Evolutionary conservation across 225 moss, liverwort and hornwort species (phyloP).

Genomic region (Climacium dendroides): DNA sequence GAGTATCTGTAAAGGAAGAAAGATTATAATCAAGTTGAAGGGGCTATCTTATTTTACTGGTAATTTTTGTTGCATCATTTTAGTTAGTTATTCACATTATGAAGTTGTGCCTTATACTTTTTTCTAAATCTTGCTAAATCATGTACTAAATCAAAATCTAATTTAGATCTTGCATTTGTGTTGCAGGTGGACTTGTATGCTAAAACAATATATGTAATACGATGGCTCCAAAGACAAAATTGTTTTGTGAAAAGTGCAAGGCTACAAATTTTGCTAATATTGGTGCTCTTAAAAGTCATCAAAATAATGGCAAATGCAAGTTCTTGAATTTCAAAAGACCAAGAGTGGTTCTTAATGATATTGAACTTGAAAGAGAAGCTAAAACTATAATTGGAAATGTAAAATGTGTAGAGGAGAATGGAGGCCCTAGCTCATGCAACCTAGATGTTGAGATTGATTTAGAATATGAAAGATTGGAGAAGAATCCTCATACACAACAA

Average conservation of each 20-base stretch:
- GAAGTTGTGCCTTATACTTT: too few relatives aligned
- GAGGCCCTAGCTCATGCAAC: not conserved
- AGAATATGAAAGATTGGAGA: not conserved
- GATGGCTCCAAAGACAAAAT: not conserved
- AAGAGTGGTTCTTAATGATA: not conserved
- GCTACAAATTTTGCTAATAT: not conserved
- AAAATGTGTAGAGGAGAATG: too few relatives aligned
- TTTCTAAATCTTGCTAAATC: too few relatives aligned
- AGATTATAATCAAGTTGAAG: too few relatives aligned
- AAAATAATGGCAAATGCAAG: not conserved
- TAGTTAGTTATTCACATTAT: too few relatives aligned
- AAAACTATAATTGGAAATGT: too few relatives aligned
- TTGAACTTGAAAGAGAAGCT: not conserved
- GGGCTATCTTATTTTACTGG: too few relatives aligned
- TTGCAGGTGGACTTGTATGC: not conserved
- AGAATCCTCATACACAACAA: not conserved
- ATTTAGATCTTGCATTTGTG: too few relatives aligned
- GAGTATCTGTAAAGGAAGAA: too few relatives aligned
- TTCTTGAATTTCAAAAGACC: not conserved
- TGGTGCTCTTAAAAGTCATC: not conserved
- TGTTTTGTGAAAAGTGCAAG: not conserved
- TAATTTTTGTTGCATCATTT: too few relatives aligned
- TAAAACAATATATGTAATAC: too few relatives aligned
- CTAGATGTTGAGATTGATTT: not conserved
- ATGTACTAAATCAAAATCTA: too few relatives aligned